Conservation (phyloP, 805 yeast species). For the Teunomyces funiuensis region DNA sequence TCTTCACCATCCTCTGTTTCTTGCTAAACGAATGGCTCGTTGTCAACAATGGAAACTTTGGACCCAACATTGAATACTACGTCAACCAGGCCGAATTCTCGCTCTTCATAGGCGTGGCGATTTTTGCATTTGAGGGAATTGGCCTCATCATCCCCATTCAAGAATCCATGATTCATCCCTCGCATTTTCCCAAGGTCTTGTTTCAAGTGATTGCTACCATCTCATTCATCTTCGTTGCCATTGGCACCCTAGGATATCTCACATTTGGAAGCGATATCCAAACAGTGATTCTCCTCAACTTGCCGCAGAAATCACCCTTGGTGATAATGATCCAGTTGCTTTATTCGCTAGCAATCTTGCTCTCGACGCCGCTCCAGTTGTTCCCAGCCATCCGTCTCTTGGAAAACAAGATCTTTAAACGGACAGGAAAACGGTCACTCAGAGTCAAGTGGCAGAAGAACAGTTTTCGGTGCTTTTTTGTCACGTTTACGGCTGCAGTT, state of each 20-base stretch:
- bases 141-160: constrained; percentile 81
- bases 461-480: constrained; percentile 52
- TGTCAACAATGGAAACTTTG: constrained; percentile 39
- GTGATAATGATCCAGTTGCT: constrained; percentile 68
- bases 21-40: constrained; percentile 45
- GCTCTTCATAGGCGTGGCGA: constrained; percentile 77
- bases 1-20: constrained; percentile 61
- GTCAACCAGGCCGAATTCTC: constrained; percentile 64
- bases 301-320: constrained; percentile 64
- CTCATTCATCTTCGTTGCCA: constrained; percentile 56
- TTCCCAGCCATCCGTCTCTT: constrained; percentile 77
- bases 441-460: constrained; percentile 69
- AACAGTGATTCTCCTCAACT: constrained; percentile 68
- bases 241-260: constrained; percentile 68
- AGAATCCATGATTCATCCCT: constrained; percentile 76
- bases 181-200: constrained; percentile 66
- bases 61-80: constrained; percentile 47
- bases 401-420: constrained; percentile 50
- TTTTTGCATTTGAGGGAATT: constrained; percentile 86
- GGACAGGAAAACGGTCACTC: constrained; percentile 58
- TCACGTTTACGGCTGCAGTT: constrained; percentile 51
- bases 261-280: constrained; percentile 65
- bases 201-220: constrained; percentile 62
- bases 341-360: constrained; percentile 70
- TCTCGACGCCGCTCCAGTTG: constrained; percentile 78